These are phyloP conservation scores for Kernera saxatilis DNA, from an alignment of 345 rosid species.

Conservation along the genomic window DNA sequence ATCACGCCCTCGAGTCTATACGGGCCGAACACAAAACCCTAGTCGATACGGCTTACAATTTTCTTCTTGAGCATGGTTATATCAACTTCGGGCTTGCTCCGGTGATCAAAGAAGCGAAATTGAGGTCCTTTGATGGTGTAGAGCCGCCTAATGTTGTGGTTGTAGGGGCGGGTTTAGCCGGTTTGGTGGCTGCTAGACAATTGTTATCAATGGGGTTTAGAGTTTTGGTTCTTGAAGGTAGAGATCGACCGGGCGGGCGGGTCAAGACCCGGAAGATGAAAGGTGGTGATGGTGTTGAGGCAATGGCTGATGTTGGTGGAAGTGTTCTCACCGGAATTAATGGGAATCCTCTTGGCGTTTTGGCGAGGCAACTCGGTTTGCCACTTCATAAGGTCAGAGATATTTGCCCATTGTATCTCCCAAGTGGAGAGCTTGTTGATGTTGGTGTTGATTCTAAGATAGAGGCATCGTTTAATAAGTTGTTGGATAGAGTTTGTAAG, in stretches of 20 bases:
- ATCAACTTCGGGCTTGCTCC: slow-evolving; percentile 79
- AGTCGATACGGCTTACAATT: slow-evolving; percentile 69
- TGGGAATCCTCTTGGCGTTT: slow-evolving; percentile 90
- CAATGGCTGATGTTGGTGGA: slow-evolving; percentile 88
- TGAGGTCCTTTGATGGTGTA: slow-evolving; percentile 41
- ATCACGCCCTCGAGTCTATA: slow-evolving; percentile 69
- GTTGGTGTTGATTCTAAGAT: slow-evolving; percentile 70
- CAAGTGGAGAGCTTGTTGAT: slow-evolving; percentile 71
- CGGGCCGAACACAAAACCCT: slow-evolving; percentile 59
- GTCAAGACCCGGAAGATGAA: slow-evolving; percentile 78
- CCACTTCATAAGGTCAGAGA: slow-evolving; percentile 98
- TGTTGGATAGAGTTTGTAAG: slow-evolving; percentile 88
- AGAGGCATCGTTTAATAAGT: slow-evolving; percentile 77
- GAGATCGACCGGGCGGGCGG: slow-evolving; percentile 78
- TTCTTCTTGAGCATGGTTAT: slow-evolving; percentile 77
- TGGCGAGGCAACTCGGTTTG: slow-evolving; percentile 76
- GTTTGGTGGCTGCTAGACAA: slow-evolving; percentile 86
- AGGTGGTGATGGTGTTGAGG: slow-evolving; percentile 74
- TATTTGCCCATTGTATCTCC: slow-evolving; percentile 85
- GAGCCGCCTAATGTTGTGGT: slow-evolving; percentile 74
- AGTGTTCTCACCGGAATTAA: slow-evolving; percentile 95
- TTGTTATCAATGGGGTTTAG: slow-evolving; percentile 82
- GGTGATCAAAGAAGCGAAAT: slow-evolving; percentile 60
- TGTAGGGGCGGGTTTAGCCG: slow-evolving; percentile 84
- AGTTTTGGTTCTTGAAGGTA: slow-evolving; percentile 83